Base-by-base conservation (phyloP, 176 grass and related monocot species). In the Triticum turgidum region DNA sequence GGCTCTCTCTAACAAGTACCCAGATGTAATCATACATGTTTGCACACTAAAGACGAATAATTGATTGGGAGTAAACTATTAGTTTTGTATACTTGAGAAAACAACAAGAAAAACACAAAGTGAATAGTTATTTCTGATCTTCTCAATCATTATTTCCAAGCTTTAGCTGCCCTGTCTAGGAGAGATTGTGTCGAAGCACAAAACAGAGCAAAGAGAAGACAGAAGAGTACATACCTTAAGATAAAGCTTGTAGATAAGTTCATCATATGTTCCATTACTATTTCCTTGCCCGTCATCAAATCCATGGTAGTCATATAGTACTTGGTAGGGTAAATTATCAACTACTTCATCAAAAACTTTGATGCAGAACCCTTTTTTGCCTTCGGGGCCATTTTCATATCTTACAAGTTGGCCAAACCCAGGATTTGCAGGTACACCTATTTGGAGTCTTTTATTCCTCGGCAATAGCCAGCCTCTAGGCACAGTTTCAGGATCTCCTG, bases 401-500 rank as follows among this genome's bases (percentile, higher is more conserved):
- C 2, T 72, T 71, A 93, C 64, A 90, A 98, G 89, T 5, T 73
- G 12, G 14, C 0, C 0, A 77, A 90, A 95, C 21, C 95, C 95
- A 76, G 65, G 76, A 80, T 92, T 95, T 39, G n/a, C 75, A 30
- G 95, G 95, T 25, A 98, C 72, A 3, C 80, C 93, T 37, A 98
- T 92, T 69, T 21, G 34, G 20, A 98, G 81, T 4, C 0, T 22
- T 75, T 80, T 68, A 42, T 80, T 86, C 2, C 33, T 77, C 8
- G 95, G 93, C 30, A 94, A 98, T 45, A 95, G 69, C 89, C 93
- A 98, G 62, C 95, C 95, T 79, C 85, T 95, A 9, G 95, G 87
- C 49, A 1, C 5, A 45, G 5, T 17, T 18, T 8, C 30, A 30
- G 39, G 64, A 9, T 76, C 82, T 62, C 89, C 91, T 15, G 91